Percentiles rank a stretch among this genome's conserved stretches.
Conservation (phyloP, 441 rosid genomes). For the Croton setiger region DNA sequence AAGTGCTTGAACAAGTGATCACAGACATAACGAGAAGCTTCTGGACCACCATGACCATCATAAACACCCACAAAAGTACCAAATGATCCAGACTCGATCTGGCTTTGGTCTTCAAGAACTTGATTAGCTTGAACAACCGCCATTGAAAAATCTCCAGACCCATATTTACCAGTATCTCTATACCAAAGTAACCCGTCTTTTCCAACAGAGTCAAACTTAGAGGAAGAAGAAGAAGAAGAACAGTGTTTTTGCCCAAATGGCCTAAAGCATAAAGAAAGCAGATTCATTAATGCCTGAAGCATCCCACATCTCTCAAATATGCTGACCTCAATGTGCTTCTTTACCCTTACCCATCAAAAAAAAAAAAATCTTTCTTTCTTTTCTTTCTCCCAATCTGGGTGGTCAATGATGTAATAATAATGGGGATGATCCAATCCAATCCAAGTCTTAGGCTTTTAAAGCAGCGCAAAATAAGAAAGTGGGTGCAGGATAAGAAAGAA, state of each 20-base stretch:
- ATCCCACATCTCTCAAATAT: conserved; percentile 76
- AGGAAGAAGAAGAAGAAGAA: too few species aligned
- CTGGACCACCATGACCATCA: conserved; percentile 92
- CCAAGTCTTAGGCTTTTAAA: neutral
- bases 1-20: conserved; percentile 73
- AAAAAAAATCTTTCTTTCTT: too few species aligned
- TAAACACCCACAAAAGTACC: conserved; percentile 93
- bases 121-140: conserved; percentile 88
- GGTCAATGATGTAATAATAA: neutral
- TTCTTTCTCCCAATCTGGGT: conserved; percentile 14
- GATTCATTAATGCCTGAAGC: conserved; percentile 87
- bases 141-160: conserved; percentile 78
- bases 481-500: conserved; percentile 20
- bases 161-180: conserved; percentile 62
- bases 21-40: conserved; percentile 75
- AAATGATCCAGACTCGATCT: conserved; percentile 80
- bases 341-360: neutral
- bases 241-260: conserved; percentile 47
- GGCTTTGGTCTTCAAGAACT: conserved; percentile 81
- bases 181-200: conserved; percentile 77
- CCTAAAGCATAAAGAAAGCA: conserved; percentile 73
- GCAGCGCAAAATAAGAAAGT: conserved; percentile 11
- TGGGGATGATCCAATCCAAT: conserved; percentile 6
- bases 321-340: conserved; percentile 25
- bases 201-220: conserved; percentile 28